Evolutionary conservation across 2,329 filamentous ascomycete species (phyloP), one percentile per base, ranked within the genome.

Genomic region (Aspergillus unguis): DNA sequence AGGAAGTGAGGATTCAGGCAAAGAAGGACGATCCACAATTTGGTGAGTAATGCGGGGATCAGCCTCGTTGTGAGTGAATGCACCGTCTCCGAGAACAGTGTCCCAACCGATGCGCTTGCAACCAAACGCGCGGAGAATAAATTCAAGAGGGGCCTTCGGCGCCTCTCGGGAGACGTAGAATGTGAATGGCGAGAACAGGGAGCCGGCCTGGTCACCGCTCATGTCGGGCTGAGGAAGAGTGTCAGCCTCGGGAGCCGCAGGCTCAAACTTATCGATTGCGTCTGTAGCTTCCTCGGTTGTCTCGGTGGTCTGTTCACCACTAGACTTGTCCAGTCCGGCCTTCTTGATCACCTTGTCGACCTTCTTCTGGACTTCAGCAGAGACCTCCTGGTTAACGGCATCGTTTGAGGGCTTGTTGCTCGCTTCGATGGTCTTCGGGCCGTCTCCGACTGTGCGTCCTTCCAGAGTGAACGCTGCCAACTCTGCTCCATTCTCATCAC

Each of bases 41-140:
- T 99, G 94, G 72, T 99, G 94, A 28, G 94, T 99, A 62, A 99
- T 97, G 50, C 85, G 80, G 5, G 90, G 83, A 67, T 99, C 91
- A 11, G 84, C 80, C 75, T 97, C 92, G 68, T 96, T 84, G 46
- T 88, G 87, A 31, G 92, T 97, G 75, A 90, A 99, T 44, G 94
- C 88, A 43, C 94, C 94, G 57, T 91, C 92, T 48, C 94, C 94
- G 23, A 96, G 81, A 25, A 95, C 87, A 31, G 85, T 81, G 67
- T 97, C 92, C 94, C 94, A 99, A 38, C 92, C 94, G 61, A 99
- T 87, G 41, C 92, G 85, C 77, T 92, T 96, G 79, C 92, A 97
- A 58, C 94, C 94, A 67, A 97, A 99, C 3, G 92, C 84, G 67
- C 92, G 88, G 48, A 99, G 82, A 50, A 99, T 83, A 68, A 99